Conservation (phyloP, 2,329 filamentous ascomycete genomes). For the Colletotrichum melonis region DNA sequence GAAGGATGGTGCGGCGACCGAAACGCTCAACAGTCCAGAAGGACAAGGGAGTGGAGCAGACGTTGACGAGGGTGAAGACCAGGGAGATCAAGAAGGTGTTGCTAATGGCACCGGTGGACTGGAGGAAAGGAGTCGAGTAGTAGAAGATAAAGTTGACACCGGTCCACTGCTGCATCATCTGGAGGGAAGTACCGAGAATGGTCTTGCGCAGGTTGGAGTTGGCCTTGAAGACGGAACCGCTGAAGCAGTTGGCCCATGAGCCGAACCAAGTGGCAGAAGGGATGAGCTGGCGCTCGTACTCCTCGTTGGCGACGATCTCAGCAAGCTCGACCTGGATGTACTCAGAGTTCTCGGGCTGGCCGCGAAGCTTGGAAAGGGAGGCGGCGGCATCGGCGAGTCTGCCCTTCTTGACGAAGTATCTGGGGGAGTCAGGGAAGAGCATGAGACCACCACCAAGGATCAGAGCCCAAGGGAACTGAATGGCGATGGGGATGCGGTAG, state of each 20-base stretch:
- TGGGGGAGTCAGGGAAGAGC: slow-evolving; percentile 85
- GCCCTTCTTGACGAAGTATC: slow-evolving; percentile 86
- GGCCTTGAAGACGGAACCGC: slow-evolving; percentile 68
- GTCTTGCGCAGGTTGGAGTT: slow-evolving; percentile 78
- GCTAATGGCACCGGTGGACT: slow-evolving; percentile 78
- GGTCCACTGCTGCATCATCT: slow-evolving; percentile 86
- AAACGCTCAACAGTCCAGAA: slow-evolving; percentile 88
- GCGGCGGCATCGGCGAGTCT: slow-evolving; percentile 72
- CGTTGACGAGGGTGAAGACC: slow-evolving; percentile 90
- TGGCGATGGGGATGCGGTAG: slow-evolving; percentile 83
- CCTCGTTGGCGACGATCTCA: slow-evolving; percentile 90
- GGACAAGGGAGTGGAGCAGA: slow-evolving; percentile 84
- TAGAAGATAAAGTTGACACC: slow-evolving; percentile 96
- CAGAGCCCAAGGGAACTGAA: slow-evolving; percentile 85
- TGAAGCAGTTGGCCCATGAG: slow-evolving; percentile 78
- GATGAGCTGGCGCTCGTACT: slow-evolving; percentile 80
- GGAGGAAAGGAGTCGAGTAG: slow-evolving; percentile 87
- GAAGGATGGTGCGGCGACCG: slow-evolving; percentile 83
- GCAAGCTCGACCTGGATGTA: slow-evolving; percentile 83
- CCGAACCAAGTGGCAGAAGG: slow-evolving; percentile 73
- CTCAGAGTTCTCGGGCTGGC: slow-evolving; percentile 77
- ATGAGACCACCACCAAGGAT: slow-evolving; percentile 80
- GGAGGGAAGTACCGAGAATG: slow-evolving; percentile 77
- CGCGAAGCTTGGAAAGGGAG: slow-evolving; percentile 76
- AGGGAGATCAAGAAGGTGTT: slow-evolving; percentile 87